A percentile compares a stretch with the other conserved stretches of the same genome.
These are phyloP conservation scores for Cucurbita pepo DNA, from an alignment of 306 rosid genomes.

Conservation along the genomic window DNA sequence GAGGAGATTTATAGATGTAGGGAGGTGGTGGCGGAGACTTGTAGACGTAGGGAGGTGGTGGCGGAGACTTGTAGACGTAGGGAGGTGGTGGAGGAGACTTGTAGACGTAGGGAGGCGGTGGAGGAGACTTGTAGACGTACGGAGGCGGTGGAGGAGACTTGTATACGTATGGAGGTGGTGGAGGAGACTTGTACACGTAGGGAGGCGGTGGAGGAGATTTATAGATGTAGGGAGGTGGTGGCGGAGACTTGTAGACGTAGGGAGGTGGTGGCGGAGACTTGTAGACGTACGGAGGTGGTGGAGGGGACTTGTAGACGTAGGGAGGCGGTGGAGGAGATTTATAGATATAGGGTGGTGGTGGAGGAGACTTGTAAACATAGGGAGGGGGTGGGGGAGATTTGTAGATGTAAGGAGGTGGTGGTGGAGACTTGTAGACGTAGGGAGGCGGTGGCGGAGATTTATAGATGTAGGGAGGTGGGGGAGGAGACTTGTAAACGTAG, in stretches of 20 bases:
- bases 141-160: not conserved
- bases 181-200: not conserved
- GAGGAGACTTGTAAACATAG: not conserved
- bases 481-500: not conserved
- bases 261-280: slow-evolving; percentile 5
- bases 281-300: not conserved
- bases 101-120: not conserved
- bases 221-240: slow-evolving; percentile 5
- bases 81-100: not conserved
- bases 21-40: not conserved
- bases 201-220: not conserved
- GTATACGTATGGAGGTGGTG: not conserved
- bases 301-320: not conserved
- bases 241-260: not conserved
- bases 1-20: not conserved
- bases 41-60: not conserved
- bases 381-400: not conserved
- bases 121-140: not conserved
- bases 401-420: not conserved
- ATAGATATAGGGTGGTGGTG: not conserved
- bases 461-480: not conserved
- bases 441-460: not conserved
- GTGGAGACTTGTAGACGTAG: not conserved
- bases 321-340: slow-evolving; percentile 6
- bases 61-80: not conserved